phyloP scores from a whole-genome alignment of 371 early-diverging fungal genomes.

The Lichtheimia ramosa region DNA sequence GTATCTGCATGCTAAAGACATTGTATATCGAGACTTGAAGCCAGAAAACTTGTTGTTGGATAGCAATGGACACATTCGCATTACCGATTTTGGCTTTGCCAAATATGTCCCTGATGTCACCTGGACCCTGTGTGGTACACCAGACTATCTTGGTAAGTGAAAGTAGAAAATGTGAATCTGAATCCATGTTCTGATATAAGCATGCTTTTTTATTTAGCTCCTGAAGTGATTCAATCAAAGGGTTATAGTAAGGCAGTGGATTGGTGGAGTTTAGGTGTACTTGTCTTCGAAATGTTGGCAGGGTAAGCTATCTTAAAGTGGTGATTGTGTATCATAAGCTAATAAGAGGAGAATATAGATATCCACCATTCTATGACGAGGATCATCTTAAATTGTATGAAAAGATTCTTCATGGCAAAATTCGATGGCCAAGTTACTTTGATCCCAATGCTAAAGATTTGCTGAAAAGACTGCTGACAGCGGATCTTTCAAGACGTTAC shows the following conservation, averaged over 20 bases:
- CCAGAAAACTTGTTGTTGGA: slow-evolving; percentile 91
- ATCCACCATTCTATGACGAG: slow-evolving; percentile 96
- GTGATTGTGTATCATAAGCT: slow-evolving; percentile 18
- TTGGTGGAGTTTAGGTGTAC: slow-evolving; percentile 94
- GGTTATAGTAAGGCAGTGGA: slow-evolving; percentile 96
- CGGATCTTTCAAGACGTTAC: slow-evolving; percentile 87
- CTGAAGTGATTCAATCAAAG: slow-evolving; percentile 94
- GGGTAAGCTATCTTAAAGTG: slow-evolving; percentile 59
- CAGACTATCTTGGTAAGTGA: slow-evolving; percentile 84
- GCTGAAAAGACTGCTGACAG: slow-evolving; percentile 81
- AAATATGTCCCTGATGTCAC: slow-evolving; percentile 91
- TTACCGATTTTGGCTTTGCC: slow-evolving; percentile 99
- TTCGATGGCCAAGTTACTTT: slow-evolving; percentile 92
- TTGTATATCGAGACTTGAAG: slow-evolving; percentile 93
- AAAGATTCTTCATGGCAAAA: slow-evolving; percentile 87
- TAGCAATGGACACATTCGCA: slow-evolving; percentile 90
- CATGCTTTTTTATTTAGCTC: slow-evolving; percentile 59
- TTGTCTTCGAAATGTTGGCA: slow-evolving; percentile 67
- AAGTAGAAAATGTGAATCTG: not conserved
- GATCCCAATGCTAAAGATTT: slow-evolving; percentile 91
- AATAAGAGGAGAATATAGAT: slow-evolving; percentile 43
- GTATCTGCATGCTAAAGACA: slow-evolving; percentile 86
- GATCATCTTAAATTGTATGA: slow-evolving; percentile 95
- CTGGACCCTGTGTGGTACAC: slow-evolving; percentile 98
- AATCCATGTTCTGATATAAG: too few relatives aligned